These are phyloP conservation scores for Agmasoma carcini DNA, from an alignment of 371 early-diverging fungal species.

Conservation along the genomic window DNA sequence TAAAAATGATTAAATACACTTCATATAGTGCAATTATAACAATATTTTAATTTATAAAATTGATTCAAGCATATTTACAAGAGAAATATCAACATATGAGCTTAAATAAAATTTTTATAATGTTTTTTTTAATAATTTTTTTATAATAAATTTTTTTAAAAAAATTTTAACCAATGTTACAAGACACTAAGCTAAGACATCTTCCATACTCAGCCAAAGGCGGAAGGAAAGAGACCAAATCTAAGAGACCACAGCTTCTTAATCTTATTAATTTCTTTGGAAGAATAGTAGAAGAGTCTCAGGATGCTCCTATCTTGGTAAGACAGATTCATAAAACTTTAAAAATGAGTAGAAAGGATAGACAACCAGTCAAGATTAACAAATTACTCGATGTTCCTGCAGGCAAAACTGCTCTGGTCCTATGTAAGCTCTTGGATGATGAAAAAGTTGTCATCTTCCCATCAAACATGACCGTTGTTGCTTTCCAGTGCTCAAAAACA, in stretches of 20 bases:
- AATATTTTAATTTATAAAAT: too few species aligned
- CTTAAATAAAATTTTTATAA: too few species aligned
- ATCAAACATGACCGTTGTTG: slow-evolving; percentile 43
- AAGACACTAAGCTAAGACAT: neutral
- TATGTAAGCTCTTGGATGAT: slow-evolving; percentile 53
- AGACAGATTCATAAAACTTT: slow-evolving; percentile 34
- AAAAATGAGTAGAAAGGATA: slow-evolving; percentile 33
- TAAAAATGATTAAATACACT: too few species aligned
- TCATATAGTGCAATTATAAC: too few species aligned
- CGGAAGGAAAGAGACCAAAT: neutral
- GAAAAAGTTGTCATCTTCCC: slow-evolving; percentile 49
- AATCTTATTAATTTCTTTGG: slow-evolving; percentile 15
- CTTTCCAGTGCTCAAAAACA: slow-evolving; percentile 43
- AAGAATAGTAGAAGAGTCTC: slow-evolving; percentile 15
- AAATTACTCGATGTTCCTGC: slow-evolving; percentile 25
- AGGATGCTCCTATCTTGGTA: neutral
- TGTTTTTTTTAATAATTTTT: too few species aligned
- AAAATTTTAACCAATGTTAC: slow-evolving; percentile 2
- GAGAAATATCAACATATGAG: too few species aligned
- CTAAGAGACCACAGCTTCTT: slow-evolving; percentile 6
- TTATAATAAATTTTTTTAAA: neutral
- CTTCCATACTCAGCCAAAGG: slow-evolving; percentile 14
- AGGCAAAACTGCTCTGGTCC: slow-evolving; percentile 50
- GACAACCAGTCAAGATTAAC: slow-evolving; percentile 44
- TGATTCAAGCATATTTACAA: too few species aligned